phyloP scores from a whole-genome alignment of 805 yeast species.

The Maudiozyma serrabonitensis region DNA sequence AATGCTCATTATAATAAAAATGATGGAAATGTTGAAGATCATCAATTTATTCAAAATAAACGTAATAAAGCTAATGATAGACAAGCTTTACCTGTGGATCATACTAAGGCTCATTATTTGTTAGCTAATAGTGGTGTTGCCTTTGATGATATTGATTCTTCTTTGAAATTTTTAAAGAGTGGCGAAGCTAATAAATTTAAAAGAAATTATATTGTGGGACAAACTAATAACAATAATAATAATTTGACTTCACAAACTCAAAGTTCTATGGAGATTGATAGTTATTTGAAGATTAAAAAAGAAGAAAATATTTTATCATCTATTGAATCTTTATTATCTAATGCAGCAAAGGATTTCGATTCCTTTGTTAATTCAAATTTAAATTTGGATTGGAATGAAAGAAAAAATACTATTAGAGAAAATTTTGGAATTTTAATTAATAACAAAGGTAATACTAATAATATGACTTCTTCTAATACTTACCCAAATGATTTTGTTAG shows the following conservation, averaged over 20 bases:
- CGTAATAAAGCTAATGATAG: neutral
- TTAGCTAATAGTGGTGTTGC: slow-evolving; percentile 83
- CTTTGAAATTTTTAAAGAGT: slow-evolving; percentile 32
- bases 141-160: slow-evolving; percentile 69
- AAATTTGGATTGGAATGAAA: slow-evolving; percentile 73
- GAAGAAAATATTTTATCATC: slow-evolving; percentile 76
- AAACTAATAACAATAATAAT: no score
- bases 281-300: slow-evolving; percentile 56
- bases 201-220: neutral
- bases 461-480: neutral
- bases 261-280: slow-evolving; percentile 40
- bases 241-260: neutral
- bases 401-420: slow-evolving; percentile 64
- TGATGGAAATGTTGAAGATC: neutral
- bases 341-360: slow-evolving; percentile 80
- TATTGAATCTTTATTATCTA: slow-evolving; percentile 65
- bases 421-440: slow-evolving; percentile 51
- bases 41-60: neutral
- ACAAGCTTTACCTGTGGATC: slow-evolving; percentile 13
- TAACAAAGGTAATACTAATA: slow-evolving; percentile 9
- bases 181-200: neutral
- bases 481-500: slow-evolving; percentile 4
- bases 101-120: slow-evolving; percentile 75
- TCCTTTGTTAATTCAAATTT: slow-evolving; percentile 61
- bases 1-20: neutral